Evolutionary conservation across 1,139 yeast genomes (phyloP).

Genomic region (Debaryomyces fabryi): DNA sequence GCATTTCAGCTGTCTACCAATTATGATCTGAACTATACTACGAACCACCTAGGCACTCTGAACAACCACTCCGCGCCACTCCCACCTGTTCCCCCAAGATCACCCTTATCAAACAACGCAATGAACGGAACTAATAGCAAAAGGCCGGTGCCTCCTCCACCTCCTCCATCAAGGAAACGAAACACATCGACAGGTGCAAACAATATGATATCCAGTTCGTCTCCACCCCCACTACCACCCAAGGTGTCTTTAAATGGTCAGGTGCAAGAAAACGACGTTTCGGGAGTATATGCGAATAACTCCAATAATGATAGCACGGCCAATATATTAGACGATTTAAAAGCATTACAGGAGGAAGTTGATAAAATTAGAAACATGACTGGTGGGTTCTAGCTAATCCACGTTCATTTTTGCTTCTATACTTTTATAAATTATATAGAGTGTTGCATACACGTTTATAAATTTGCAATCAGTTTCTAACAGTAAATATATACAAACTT

Average conservation of each 20-base stretch:
- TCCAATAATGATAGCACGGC: conserved; percentile 41
- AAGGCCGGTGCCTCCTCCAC: conserved; percentile 39
- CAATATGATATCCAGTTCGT: conserved; percentile 18
- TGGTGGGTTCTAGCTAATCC: conserved; percentile 44
- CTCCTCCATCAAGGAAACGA: conserved; percentile 46
- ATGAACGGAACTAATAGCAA: conserved; percentile 8
- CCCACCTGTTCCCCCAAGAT: conserved; percentile 24
- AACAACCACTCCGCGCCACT: conserved; percentile 13
- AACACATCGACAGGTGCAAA: conserved; percentile 20
- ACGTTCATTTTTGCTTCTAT: not conserved
- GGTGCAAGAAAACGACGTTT: conserved; percentile 2
- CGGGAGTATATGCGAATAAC: conserved; percentile 11
- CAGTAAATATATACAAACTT: no score
- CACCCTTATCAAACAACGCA: conserved; percentile 10
- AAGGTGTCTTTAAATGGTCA: conserved; percentile 21
- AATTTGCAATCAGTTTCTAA: not conserved
- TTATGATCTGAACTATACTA: not conserved
- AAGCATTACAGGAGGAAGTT: conserved; percentile 66
- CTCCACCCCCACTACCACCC: conserved; percentile 42
- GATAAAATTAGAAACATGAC: conserved; percentile 55
- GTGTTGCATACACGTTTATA: conserved; percentile 2
- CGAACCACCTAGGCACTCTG: conserved; percentile 2
- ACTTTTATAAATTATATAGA: conserved; percentile 8
- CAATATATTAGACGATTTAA: conserved; percentile 60
- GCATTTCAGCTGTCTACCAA: not conserved